Evolutionary conservation across 2,329 filamentous ascomycete genomes (phyloP).

Genomic region (Scedosporium boydii): DNA sequence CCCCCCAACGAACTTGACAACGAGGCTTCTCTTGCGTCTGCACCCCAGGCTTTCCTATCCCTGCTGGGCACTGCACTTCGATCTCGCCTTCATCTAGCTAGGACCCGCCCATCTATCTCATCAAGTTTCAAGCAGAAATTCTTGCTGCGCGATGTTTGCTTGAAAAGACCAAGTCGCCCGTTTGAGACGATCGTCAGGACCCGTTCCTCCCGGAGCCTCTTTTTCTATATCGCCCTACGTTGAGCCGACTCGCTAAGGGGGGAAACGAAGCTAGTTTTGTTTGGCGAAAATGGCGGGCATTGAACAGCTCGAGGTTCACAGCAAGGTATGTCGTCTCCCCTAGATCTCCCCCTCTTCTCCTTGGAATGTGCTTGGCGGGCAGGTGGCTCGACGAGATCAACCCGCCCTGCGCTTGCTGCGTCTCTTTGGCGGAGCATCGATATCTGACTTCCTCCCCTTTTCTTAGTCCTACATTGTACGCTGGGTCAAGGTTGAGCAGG

Average conservation of each 20-base stretch:
- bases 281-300: slow-evolving; percentile 68
- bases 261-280: background rate
- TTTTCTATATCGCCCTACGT: background rate
- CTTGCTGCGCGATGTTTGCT: background rate
- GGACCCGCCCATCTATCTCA: too few relatives aligned
- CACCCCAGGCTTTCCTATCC: background rate
- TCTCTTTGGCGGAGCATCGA: too few relatives aligned
- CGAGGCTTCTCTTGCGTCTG: background rate
- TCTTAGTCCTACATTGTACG: slow-evolving; percentile 89
- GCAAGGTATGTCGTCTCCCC: slow-evolving; percentile 56
- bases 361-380: background rate
- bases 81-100: too few relatives aligned
- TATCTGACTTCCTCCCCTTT: background rate
- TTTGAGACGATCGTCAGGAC: background rate
- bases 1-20: background rate
- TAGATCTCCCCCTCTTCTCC: background rate
- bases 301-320: slow-evolving; percentile 94
- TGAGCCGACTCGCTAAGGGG: background rate
- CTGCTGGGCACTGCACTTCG: background rate
- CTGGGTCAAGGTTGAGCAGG: slow-evolving; percentile 86
- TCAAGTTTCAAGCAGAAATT: too few relatives aligned
- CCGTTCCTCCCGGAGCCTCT: background rate
- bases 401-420: background rate
- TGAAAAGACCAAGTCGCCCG: background rate
- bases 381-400: too few relatives aligned